phyloP scores from a whole-genome alignment of 1,284 basidiomycete species.

The Cryptococcus sp. region DNA sequence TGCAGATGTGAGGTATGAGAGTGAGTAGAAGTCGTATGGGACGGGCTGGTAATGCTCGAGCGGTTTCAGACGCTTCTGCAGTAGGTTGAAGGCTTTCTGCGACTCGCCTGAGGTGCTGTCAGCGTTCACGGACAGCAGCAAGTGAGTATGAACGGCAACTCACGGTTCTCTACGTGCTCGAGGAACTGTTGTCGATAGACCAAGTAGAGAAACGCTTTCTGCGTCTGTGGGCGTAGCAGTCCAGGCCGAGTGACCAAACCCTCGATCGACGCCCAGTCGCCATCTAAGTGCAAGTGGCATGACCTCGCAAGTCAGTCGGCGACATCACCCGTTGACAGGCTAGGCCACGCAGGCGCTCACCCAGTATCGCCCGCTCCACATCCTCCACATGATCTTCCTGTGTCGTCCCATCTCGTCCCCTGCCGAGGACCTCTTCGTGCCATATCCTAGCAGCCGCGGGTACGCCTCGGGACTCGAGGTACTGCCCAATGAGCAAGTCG shows the following conservation, averaged over 20 bases:
- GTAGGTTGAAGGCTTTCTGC: slow-evolving; percentile 54
- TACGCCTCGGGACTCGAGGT: slow-evolving; percentile 49
- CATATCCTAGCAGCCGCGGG: slow-evolving; percentile 35
- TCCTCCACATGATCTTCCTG: slow-evolving; percentile 46
- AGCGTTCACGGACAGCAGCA: background rate
- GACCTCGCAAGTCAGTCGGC: background rate
- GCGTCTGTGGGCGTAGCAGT: slow-evolving; percentile 48
- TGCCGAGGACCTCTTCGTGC: slow-evolving; percentile 18
- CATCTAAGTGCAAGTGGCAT: slow-evolving; percentile 39
- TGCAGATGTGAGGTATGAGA: slow-evolving; percentile 53
- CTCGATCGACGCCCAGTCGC: slow-evolving; percentile 52
- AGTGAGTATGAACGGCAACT: slow-evolving; percentile 14
- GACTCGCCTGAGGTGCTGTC: slow-evolving; percentile 34
- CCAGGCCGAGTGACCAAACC: slow-evolving; percentile 46
- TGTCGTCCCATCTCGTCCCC: slow-evolving; percentile 35
- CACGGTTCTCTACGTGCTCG: slow-evolving; percentile 53
- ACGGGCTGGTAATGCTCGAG: slow-evolving; percentile 55
- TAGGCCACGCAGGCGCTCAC: slow-evolving; percentile 16
- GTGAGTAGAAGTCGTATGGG: slow-evolving; percentile 52
- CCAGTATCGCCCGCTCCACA: slow-evolving; percentile 50
- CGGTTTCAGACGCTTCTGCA: slow-evolving; percentile 54
- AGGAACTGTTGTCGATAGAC: slow-evolving; percentile 49
- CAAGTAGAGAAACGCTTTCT: slow-evolving; percentile 53
- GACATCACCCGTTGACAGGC: background rate
- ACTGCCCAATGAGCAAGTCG: slow-evolving; percentile 49